Evolutionary conservation across 495 filamentous ascomycete genomes (phyloP).

Genomic region (Penicillium canescens): DNA sequence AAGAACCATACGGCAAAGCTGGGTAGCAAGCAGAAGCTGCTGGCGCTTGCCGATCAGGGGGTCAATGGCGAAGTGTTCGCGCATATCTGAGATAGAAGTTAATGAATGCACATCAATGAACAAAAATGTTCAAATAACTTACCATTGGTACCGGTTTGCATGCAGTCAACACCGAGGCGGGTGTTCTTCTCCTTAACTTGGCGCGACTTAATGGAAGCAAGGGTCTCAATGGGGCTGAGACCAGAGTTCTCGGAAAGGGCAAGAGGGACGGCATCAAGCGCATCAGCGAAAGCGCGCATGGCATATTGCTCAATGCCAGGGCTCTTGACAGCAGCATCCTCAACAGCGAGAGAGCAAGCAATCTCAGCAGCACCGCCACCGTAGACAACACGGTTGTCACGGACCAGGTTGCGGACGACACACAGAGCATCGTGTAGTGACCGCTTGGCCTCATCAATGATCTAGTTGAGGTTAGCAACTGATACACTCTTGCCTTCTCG

Average conservation of each 20-base stretch:
- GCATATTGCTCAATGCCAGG: constrained; percentile 97
- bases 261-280: constrained; percentile 93
- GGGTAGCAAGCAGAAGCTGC: constrained; percentile 92
- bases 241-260: constrained; percentile 97
- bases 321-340: constrained; percentile 92
- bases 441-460: constrained; percentile 98
- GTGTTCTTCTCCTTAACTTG: constrained; percentile 89
- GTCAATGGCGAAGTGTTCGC: constrained; percentile 95
- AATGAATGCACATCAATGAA: constrained; percentile 4
- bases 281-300: constrained; percentile 97
- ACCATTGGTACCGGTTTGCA: constrained; percentile 89
- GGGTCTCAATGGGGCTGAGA: constrained; percentile 89
- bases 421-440: constrained; percentile 97
- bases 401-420: constrained; percentile 94
- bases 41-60: constrained; percentile 96
- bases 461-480: constrained; percentile 52
- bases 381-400: constrained; percentile 97
- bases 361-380: constrained; percentile 97
- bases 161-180: constrained; percentile 93
- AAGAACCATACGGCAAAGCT: constrained; percentile 98
- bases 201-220: constrained; percentile 91
- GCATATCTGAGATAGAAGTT: constrained; percentile 67
- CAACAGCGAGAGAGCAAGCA: constrained; percentile 93
- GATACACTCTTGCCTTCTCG: neutral
- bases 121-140: constrained; percentile 23